phyloP scores from a whole-genome alignment of 441 rosid genomes.

The Codiaeum variegatum region DNA sequence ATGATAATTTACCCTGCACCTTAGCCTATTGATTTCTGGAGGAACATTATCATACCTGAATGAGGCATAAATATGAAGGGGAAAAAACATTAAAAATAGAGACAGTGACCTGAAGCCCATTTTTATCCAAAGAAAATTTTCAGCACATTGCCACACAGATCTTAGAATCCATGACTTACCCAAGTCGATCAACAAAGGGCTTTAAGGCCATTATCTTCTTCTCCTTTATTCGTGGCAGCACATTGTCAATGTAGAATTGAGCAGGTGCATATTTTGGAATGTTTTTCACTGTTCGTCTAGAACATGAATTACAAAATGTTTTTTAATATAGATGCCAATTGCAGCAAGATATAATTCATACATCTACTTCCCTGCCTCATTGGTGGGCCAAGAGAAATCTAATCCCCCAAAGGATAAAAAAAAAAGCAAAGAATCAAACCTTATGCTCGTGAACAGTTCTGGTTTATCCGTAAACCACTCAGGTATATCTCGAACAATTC shows the following conservation, averaged over 20 bases:
- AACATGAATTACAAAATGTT: constrained; percentile 20
- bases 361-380: neutral
- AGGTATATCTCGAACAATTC: constrained; percentile 89
- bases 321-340: constrained; percentile 12
- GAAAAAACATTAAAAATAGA: constrained; percentile 12
- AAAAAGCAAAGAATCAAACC: constrained; percentile 37
- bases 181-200: constrained; percentile 98
- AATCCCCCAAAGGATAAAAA: neutral
- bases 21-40: constrained; percentile 87
- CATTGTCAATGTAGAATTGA: constrained; percentile 91
- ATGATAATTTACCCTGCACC: constrained; percentile 98
- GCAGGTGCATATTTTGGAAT: constrained; percentile 98
- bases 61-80: constrained; percentile 21
- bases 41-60: constrained; percentile 96
- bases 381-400: neutral
- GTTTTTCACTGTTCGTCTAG: constrained; percentile 94
- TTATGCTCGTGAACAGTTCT: constrained; percentile 85
- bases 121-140: constrained; percentile 4
- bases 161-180: constrained; percentile 44
- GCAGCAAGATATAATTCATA: neutral
- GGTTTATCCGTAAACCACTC: constrained; percentile 95
- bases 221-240: constrained; percentile 92
- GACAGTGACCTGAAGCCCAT: constrained; percentile 9
- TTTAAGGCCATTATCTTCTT: constrained; percentile 97
- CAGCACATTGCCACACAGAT: constrained; percentile 7